Evolutionary conservation across 768 basidiomycete genomes (phyloP), one percentile per base, ranked within the genome.

Genomic region (Gloeopeniophorella convolvens): DNA sequence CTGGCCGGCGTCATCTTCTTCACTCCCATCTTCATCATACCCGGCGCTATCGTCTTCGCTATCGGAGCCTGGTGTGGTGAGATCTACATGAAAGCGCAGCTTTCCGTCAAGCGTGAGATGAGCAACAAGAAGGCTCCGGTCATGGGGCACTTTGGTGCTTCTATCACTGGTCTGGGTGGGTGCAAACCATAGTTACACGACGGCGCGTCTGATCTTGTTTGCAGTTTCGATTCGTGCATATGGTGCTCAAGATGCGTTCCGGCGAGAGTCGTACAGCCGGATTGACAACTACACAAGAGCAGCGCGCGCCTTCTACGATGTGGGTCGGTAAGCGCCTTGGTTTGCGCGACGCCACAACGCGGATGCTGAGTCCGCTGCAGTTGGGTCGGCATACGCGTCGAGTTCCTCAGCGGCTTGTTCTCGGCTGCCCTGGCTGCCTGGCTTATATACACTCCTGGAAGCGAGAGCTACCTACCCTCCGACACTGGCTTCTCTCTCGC

Each of bases 51-150:
- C 7, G 59, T 73, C 13, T 61, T 61, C 12, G 36, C 66, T 6
- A 18, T 74, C 5, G 77, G 75, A 1, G 66, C 57, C 18, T 61
- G 68, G 48, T 54, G 70, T 12, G 76, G 75, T 23, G 67, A 72
- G 30, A 60, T 78, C 11, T 79, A 79, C 60, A 76, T 80, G 56
- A 69, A 69, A 48, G 73, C 74, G 5, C 79, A 80, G 54, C 65
- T 79, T 13, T 68, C 71, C 13, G 71, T 78, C 50, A 79, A 79
- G 63, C 68, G 77, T 21, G 74, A 77, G 60, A 72, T 74, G 72
- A 73, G 70, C 32, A 74, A 73, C 46, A 66, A 68, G 7, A 68
- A 70, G 42, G 66, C 72, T 11, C 76, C 75, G 0, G 67, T 77
- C 1, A 66, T 74, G 46, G 70, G 68, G 9, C 72, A 75, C 54